A percentile compares a stretch with the other conserved stretches of the same genome.
Evolutionary conservation across 768 basidiomycete genomes (phyloP).

Genomic region (Udeniomyces megalosporus): DNA sequence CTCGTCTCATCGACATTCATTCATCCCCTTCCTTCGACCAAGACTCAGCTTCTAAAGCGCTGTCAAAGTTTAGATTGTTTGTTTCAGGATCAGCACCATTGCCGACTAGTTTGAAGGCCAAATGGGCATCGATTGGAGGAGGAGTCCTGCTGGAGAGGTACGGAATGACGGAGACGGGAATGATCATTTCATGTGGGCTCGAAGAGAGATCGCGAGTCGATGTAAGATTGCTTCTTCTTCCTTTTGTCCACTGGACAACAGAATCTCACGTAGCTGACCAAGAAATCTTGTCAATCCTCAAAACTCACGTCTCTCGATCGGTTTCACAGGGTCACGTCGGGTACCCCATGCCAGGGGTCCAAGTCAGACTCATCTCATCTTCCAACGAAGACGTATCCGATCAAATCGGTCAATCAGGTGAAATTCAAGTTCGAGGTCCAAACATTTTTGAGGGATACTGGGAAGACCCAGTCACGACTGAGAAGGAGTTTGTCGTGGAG

Average conservation of each 20-base stretch:
- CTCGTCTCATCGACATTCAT: constrained; percentile 7
- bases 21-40: neutral
- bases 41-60: constrained; percentile 17
- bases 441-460: constrained; percentile 24
- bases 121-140: constrained; percentile 23
- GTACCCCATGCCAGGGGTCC: constrained; percentile 20
- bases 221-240: constrained; percentile 11
- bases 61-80: constrained; percentile 19
- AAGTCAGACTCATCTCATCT: constrained; percentile 21
- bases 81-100: constrained; percentile 25
- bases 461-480: constrained; percentile 19
- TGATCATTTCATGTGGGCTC: constrained; percentile 19
- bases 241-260: constrained; percentile 1
- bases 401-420: constrained; percentile 19
- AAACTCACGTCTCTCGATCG: neutral
- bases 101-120: constrained; percentile 23
- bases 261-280: too few relatives aligned
- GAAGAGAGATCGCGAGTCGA: constrained; percentile 18
- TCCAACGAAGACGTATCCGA: constrained; percentile 18
- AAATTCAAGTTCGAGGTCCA: constrained; percentile 22
- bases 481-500: constrained; percentile 21
- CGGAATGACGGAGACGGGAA: constrained; percentile 27
- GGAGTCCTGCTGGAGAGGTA: constrained; percentile 22
- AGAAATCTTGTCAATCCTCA: too few relatives aligned
- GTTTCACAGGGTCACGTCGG: constrained; percentile 24